Evolutionary conservation across 2,329 filamentous ascomycete genomes (phyloP).

Genomic region (Calonectria naviculata): DNA sequence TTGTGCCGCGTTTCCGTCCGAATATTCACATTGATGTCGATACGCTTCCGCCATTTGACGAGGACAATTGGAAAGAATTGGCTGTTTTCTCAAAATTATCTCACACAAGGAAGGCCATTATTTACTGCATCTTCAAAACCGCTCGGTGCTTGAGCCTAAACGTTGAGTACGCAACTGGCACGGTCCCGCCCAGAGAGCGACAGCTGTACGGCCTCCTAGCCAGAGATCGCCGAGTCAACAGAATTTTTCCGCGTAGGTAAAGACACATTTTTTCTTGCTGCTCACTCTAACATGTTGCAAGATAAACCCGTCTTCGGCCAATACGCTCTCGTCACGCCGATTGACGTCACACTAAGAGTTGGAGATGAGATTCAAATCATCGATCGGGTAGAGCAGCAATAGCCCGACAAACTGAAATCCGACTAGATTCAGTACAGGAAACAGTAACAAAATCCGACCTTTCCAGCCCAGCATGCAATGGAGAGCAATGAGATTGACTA

Average conservation of each 20-base stretch:
- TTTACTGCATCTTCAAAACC: background rate
- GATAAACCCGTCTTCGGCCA: background rate
- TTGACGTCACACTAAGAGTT: background rate
- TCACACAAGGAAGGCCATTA: background rate
- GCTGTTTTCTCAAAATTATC: background rate
- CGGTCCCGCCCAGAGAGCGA: background rate
- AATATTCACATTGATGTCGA: background rate
- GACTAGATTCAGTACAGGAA: background rate
- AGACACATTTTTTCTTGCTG: background rate
- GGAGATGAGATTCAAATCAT: background rate
- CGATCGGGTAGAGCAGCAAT: background rate
- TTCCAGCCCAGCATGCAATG: too few relatives aligned
- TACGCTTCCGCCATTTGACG: background rate
- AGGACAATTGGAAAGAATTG: background rate
- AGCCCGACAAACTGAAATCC: background rate
- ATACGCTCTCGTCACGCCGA: background rate
- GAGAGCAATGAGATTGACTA: too few relatives aligned
- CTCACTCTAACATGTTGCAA: background rate
- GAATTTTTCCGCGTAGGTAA: background rate
- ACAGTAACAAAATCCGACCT: too few relatives aligned
- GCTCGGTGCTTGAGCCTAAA: background rate
- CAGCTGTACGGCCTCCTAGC: background rate
- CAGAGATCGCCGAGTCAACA: background rate
- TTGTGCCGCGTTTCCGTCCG: background rate
- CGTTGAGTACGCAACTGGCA: background rate